Conservation (phyloP, 305 asterid species). For the Solanum hybrid region DNA sequence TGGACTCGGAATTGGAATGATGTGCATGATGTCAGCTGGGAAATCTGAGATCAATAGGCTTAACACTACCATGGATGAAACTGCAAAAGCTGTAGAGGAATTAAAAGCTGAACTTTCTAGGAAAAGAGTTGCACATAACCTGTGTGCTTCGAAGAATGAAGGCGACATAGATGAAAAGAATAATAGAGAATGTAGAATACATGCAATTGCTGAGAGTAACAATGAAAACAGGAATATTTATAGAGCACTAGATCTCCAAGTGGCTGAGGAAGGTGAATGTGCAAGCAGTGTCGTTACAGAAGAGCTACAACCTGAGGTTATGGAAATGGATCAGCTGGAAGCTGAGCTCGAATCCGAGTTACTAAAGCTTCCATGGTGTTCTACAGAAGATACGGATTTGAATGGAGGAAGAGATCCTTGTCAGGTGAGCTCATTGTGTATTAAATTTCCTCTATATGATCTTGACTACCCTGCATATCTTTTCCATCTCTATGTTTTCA, state of each 20-base stretch:
- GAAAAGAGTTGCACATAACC: slow-evolving; percentile 20
- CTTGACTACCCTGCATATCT: neutral
- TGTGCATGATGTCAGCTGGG: slow-evolving; percentile 83
- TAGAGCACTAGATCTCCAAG: slow-evolving; percentile 4
- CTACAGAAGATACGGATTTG: slow-evolving; percentile 28
- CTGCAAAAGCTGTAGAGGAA: slow-evolving; percentile 54
- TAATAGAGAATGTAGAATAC: neutral
- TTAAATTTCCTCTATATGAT: neutral
- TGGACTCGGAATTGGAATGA: slow-evolving; percentile 71
- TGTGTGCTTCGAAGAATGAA: slow-evolving; percentile 8
- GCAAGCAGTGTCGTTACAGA: slow-evolving; percentile 31
- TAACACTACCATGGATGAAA: slow-evolving; percentile 52
- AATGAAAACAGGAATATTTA: slow-evolving; percentile 8
- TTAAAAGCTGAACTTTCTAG: slow-evolving; percentile 50
- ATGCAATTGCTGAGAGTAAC: neutral
- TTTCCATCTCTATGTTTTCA: neutral
- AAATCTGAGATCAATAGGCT: slow-evolving; percentile 48
- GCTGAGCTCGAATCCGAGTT: slow-evolving; percentile 67
- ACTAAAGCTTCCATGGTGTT: slow-evolving; percentile 56
- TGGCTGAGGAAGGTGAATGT: slow-evolving; percentile 28
- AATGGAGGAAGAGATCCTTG: slow-evolving; percentile 24
- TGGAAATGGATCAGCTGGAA: slow-evolving; percentile 68
- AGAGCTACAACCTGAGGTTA: slow-evolving; percentile 43
- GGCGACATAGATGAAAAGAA: neutral
- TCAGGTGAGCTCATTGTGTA: slow-evolving; percentile 22